Evolutionary conservation across 208 protist species (phyloP).

Genomic region (Wallacemonas collosoma): DNA sequence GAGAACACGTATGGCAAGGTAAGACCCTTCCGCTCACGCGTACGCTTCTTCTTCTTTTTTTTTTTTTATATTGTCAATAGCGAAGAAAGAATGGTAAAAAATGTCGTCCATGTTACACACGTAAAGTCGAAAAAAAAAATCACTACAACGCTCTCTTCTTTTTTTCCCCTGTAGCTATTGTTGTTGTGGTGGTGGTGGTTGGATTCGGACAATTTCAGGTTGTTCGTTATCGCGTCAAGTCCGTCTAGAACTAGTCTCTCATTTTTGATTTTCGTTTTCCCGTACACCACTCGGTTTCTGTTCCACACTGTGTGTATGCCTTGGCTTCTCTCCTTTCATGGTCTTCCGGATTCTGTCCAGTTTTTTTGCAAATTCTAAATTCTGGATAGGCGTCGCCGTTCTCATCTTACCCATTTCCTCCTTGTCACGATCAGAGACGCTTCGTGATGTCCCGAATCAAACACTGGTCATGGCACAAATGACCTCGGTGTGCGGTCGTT

Average conservation of each 20-base stretch:
- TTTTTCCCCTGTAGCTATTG: neutral
- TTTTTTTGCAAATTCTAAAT: too few relatives aligned
- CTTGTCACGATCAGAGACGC: too few relatives aligned
- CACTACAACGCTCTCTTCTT: neutral
- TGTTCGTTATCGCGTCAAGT: too few relatives aligned
- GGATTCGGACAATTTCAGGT: too few relatives aligned
- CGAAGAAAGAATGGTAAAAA: neutral
- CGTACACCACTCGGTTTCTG: neutral
- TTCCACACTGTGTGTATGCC: neutral
- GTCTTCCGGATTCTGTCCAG: neutral
- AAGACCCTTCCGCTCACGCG: neutral
- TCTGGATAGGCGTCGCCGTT: neutral
- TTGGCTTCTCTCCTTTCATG: neutral
- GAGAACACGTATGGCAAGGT: too few relatives aligned
- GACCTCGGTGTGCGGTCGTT: neutral
- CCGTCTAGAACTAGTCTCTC: neutral
- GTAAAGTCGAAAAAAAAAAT: too few relatives aligned
- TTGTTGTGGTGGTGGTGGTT: neutral
- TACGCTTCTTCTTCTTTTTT: neutral
- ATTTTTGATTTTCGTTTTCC: slow-evolving; percentile 10
- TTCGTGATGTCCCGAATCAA: too few relatives aligned
- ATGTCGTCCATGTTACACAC: too few relatives aligned
- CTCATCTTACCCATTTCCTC: neutral
- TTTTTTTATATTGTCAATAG: neutral
- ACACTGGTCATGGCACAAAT: too few relatives aligned